Evolutionary conservation across 805 yeast genomes (phyloP), one percentile per base, ranked within the genome.

Genomic region (Cyberlindnera sargentensis): DNA sequence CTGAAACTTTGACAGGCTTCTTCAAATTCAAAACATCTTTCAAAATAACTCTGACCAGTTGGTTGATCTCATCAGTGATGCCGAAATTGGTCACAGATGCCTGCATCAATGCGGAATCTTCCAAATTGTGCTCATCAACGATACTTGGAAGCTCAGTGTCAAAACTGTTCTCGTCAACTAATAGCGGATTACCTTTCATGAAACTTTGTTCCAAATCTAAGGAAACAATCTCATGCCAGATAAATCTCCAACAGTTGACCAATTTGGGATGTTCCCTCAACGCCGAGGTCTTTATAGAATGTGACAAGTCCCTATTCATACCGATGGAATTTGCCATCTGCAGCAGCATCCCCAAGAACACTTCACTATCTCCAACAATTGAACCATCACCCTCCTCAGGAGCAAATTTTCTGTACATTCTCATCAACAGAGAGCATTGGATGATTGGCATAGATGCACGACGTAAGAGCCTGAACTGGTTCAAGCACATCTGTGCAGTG

Each of bases 291-390:
- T 15, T 15, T 15, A 15, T 15, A 36, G 48, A 42, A 39, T 72
- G 68, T 8, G 62, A 63, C 4, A 82, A 77, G 45, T 80, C 84
- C 42, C 83, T 63, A 56, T 80, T 75, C 39, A 80, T 50, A 0
- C 85, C 86, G 41, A 78, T 64, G 0, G 80, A 68, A 33, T 68
- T 65, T 0, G 75, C 82, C 76, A 78, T 75, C 48, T 76, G 81
- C 3, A 76, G 52, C 25, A 77, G 49, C 58, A 75, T 61, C 3
- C 78, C 77, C 3, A 70, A 63, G 44, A 69, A 74, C 3, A 73
- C 70, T 42, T 68, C 73, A 3, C 74, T 61, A 45, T 72, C 77
- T 26, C 76, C 78, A 39, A 73, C 76, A 45, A 72, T 78, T 7
- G 65, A 64, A 1, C 77, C 75, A 55, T 76, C 81, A 29, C 82